Evolutionary conservation across 129 eudicot species (phyloP), one percentile per base, ranked within the genome.

Genomic region (Chrysanthemum lavandulifolium): DNA sequence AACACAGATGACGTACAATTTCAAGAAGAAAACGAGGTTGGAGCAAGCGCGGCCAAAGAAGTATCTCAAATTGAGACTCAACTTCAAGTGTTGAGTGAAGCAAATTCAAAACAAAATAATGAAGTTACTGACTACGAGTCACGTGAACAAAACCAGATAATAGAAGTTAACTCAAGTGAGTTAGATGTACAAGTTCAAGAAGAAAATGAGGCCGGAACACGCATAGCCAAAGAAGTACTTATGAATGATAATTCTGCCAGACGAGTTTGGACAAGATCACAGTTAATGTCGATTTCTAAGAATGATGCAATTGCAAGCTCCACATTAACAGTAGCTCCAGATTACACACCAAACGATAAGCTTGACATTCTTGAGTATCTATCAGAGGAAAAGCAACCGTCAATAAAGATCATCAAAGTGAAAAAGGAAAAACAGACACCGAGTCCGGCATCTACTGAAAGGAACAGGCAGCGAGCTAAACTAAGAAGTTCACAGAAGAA

Each of bases 261-360:
- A 72, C 54, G 55, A 14, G 48, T 56, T 15, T 78, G 67, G 61
- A 72, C 82, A 64, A 78, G 77, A 72, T 78, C 78, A 13, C 73
- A 49, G 36, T n/a, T 64, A 63, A 71, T 63, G 61, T 18, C 15
- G 23, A 54, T 62, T 16, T 70, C 40, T 9, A 60, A 76, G 62
- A 68, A 67, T 47, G 74, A 68, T 58, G 68, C 52, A 47, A 33
- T 58, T 54, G 19, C 55, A 75, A 31, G 18, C 29, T 23, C 47
- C 10, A 40, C 40, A 54, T 40, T 40, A 40, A 40, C 47, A 40
- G 47, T 8, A 8, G 1, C 9, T 40, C 47, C 56, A 13, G 47
- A 13, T 54, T 2, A n/a, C 66, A 65, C 65, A 74, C 76, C 65
- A 61, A 69, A 69, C 25, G 76, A 21, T 40, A 15, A 47, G 68